These are phyloP conservation scores for Tricholoma sp. DNA, from an alignment of 768 basidiomycete genomes.

Conservation along the genomic window DNA sequence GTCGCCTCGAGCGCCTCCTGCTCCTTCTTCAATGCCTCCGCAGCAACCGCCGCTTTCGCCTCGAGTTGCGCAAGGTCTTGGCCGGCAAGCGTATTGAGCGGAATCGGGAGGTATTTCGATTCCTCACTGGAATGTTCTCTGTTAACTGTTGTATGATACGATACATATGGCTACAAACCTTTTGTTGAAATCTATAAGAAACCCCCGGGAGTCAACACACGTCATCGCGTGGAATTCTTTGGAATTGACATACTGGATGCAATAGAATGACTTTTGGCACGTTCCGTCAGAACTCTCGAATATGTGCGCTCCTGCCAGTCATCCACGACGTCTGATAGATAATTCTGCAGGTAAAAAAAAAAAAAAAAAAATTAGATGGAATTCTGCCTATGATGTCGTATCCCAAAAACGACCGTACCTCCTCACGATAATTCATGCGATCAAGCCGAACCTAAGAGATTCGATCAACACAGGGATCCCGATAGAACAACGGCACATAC, in stretches of 20 bases:
- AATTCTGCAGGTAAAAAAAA: background rate
- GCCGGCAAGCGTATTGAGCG: constrained; percentile 17
- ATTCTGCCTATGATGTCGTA: no score
- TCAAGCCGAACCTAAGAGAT: constrained; percentile 14
- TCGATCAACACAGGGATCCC: background rate
- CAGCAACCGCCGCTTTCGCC: constrained; percentile 10
- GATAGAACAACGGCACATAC: constrained; percentile 8
- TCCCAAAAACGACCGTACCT: background rate
- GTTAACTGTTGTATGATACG: background rate
- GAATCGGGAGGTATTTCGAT: constrained; percentile 11
- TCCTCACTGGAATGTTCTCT: background rate
- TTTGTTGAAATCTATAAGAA: constrained; percentile 9
- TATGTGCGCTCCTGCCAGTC: constrained; percentile 7
- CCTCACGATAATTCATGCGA: background rate
- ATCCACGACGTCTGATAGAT: background rate
- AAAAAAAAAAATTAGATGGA: no score
- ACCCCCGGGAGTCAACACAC: background rate
- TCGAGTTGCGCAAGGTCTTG: constrained; percentile 17
- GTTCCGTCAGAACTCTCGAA: constrained; percentile 9
- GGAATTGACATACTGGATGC: constrained; percentile 13
- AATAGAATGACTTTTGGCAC: constrained; percentile 10
- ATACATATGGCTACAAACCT: constrained; percentile 3
- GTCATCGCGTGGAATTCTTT: background rate
- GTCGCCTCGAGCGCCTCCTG: background rate
- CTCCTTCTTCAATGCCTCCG: constrained; percentile 1